Evolutionary conservation across 192 early-diverging fungal genomes (phyloP).

Genomic region (Backusella tuberculispora): DNA sequence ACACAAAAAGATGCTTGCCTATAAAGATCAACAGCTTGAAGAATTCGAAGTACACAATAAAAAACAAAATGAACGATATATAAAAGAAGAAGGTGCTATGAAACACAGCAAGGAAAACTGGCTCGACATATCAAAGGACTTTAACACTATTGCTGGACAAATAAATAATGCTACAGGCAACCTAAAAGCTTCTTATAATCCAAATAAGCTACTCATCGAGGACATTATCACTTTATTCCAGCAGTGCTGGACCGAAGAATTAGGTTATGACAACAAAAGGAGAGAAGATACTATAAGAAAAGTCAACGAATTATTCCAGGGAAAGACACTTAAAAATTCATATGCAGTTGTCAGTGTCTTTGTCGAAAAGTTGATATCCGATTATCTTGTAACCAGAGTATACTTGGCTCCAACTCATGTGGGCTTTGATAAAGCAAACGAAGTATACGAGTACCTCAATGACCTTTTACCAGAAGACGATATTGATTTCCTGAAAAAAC

Average conservation of each 20-base stretch:
- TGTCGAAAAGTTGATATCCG: not conserved
- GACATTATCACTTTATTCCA: not conserved
- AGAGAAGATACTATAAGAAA: not conserved
- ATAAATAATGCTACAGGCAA: not conserved
- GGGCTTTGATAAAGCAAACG: not conserved
- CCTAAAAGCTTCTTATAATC: not conserved
- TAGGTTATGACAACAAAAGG: not conserved
- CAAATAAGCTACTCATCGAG: not conserved
- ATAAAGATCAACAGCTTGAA: not conserved
- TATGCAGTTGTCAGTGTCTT: not conserved
- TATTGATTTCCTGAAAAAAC: not conserved
- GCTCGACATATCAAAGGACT: not conserved
- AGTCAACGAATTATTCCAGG: not conserved
- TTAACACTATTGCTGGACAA: not conserved
- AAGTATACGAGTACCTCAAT: not conserved
- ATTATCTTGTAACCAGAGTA: not conserved
- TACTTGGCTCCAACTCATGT: not conserved
- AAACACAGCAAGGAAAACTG: not conserved
- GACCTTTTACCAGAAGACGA: not conserved
- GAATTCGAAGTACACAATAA: not conserved
- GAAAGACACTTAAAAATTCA: not conserved
- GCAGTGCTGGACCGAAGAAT: not conserved
- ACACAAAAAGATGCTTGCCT: not conserved
- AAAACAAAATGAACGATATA: too few relatives aligned
- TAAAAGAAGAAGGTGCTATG: not conserved